Percentiles rank a stretch among this genome's conserved stretches.
phyloP scores from a whole-genome alignment of 768 basidiomycete genomes.

The Hortiboletus campestris region DNA sequence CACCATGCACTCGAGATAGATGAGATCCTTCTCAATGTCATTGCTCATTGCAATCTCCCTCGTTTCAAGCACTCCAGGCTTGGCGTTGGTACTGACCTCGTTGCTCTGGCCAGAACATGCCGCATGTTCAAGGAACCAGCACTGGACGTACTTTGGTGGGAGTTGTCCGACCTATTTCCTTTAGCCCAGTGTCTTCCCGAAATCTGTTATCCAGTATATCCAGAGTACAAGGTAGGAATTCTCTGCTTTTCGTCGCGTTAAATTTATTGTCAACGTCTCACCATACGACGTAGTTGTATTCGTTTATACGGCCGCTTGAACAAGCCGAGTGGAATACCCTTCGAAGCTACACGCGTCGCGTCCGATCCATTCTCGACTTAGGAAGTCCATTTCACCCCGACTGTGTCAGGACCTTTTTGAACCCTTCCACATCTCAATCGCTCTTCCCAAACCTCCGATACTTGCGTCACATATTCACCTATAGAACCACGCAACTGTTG shows the following conservation, averaged over 20 bases:
- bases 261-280: background rate
- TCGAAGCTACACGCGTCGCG: constrained; percentile 5
- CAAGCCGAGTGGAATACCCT: constrained; percentile 3
- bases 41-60: constrained; percentile 9
- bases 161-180: constrained; percentile 11
- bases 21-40: constrained; percentile 12
- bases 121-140: constrained; percentile 19
- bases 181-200: constrained; percentile 12
- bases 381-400: background rate
- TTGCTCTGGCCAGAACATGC: constrained; percentile 15
- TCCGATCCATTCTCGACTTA: constrained; percentile 4
- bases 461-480: background rate
- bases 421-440: background rate
- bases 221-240: background rate
- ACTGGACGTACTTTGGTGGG: constrained; percentile 16
- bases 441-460: constrained; percentile 2
- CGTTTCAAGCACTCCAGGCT: too few relatives aligned
- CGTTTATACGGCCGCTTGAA: background rate
- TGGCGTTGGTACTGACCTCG: constrained; percentile 6
- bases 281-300: constrained; percentile 3
- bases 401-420: background rate
- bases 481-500: background rate
- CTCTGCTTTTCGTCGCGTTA: background rate
- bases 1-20: constrained; percentile 4
- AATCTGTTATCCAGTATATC: background rate